phyloP scores from a whole-genome alignment of 2,329 filamentous ascomycete species.

The Pezizomycotina sp. region DNA sequence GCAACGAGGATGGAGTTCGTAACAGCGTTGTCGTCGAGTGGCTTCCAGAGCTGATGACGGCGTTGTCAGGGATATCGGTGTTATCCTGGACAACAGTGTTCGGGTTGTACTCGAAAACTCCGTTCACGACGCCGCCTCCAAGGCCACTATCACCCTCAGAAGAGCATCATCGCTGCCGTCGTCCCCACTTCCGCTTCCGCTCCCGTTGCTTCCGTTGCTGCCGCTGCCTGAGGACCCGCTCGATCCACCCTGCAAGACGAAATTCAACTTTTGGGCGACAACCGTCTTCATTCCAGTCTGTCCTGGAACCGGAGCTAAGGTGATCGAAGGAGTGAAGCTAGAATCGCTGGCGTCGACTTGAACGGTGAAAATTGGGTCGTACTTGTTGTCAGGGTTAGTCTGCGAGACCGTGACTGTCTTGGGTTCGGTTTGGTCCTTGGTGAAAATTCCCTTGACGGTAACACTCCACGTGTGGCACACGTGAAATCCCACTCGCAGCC shows the following conservation, averaged over 20 bases:
- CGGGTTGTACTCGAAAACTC: conserved; percentile 77
- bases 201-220: neutral
- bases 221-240: neutral
- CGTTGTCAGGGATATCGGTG: conserved; percentile 46
- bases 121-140: conserved; percentile 43
- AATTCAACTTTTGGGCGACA: conserved; percentile 78
- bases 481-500: conserved; percentile 68
- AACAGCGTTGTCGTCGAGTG: conserved; percentile 37
- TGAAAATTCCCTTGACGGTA: conserved; percentile 60
- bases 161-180: neutral
- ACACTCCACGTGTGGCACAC: conserved; percentile 62
- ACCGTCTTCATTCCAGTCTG: conserved; percentile 52
- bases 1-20: conserved; percentile 6
- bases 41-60: conserved; percentile 60
- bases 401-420: conserved; percentile 49
- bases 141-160: neutral
- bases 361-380: conserved; percentile 79
- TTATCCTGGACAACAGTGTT: conserved; percentile 49
- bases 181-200: neutral
- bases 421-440: conserved; percentile 32
- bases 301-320: conserved; percentile 50
- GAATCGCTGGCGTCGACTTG: conserved; percentile 58
- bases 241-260: too few relatives aligned
- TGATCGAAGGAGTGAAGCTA: conserved; percentile 65
- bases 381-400: conserved; percentile 93